Base-by-base conservation (phyloP, 83 land plant species). In the Isoetes engelmannii region DNA sequence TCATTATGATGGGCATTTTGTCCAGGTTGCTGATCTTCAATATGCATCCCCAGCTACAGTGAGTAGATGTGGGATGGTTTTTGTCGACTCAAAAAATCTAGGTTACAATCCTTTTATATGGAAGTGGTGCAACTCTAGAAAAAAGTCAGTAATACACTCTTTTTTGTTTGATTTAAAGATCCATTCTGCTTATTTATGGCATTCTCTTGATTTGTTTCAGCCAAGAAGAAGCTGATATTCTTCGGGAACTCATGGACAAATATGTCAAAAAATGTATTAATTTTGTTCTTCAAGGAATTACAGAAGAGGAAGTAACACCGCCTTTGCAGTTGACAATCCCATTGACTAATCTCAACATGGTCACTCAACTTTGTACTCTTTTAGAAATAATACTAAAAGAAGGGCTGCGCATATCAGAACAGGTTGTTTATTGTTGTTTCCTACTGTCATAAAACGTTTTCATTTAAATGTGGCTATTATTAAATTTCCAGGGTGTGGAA, bases 11-110 rank as follows among this genome's bases (percentile, higher is more conserved):
- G 53, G 53, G 53, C 53, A 49, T 49, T 12, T n/a, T n/a, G n/a
- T n/a, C 10, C 13, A 78, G 81, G 81, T 78, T 20, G 61, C 57
- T 42, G 81, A 78, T 62, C 67, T 78, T 19, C 81, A 78, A 43
- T 78, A 78, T 63, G 81, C 81, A 45, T 78, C 81, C 7, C 81
- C 77, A 63, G 81, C 81, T 48, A 78, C 81, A 12, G 81, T 78
- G n/a, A 78, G 81, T 46, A 4, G 81, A 45, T 78, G 81, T 78
- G 81, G 81, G 17, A 78, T 78, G 81, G 81, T 78, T 0, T 78
- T 78, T 78, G 77, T 78, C 17, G 81, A 78, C 54, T 62, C 68
- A n/a, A 78, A 78, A 47, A 78, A 78, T 17, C 60, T 78, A 9
- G 81, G 81, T 12, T 78, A 72, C 42, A 48, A 69, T 8, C 81